Percentiles rank a stretch among this genome's conserved stretches.
Conservation (phyloP, 2,329 filamentous ascomycete species). For the Diaporthe sp. region DNA sequence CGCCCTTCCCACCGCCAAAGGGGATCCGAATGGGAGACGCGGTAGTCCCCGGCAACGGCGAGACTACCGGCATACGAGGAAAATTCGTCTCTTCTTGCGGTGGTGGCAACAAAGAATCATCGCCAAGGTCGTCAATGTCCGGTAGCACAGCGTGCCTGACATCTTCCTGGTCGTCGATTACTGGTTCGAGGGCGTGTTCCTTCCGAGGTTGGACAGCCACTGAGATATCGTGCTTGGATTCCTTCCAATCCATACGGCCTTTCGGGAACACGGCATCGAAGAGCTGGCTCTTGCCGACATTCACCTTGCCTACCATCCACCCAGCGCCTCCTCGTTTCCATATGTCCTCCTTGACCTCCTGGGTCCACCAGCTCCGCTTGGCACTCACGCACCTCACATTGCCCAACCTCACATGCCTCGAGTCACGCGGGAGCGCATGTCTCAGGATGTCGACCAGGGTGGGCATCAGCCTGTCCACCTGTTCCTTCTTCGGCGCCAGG, state of each 20-base stretch:
- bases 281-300: slow-evolving; percentile 95
- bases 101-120: slow-evolving; percentile 79
- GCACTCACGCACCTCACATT: slow-evolving; percentile 91
- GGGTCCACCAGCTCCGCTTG: slow-evolving; percentile 91
- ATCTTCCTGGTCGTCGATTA: slow-evolving; percentile 42
- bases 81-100: slow-evolving; percentile 79
- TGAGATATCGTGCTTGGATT: slow-evolving; percentile 54
- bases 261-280: slow-evolving; percentile 91
- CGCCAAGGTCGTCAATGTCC: slow-evolving; percentile 50
- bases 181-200: slow-evolving; percentile 42
- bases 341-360: slow-evolving; percentile 86
- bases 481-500: slow-evolving; percentile 84
- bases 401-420: slow-evolving; percentile 82
- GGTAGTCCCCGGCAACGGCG: slow-evolving; percentile 90
- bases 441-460: slow-evolving; percentile 84
- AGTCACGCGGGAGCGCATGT: slow-evolving; percentile 77
- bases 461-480: slow-evolving; percentile 89
- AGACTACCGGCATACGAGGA: slow-evolving; percentile 88
- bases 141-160: slow-evolving; percentile 23
- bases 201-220: slow-evolving; percentile 48
- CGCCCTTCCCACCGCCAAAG: slow-evolving; percentile 87
- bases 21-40: slow-evolving; percentile 94
- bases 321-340: slow-evolving; percentile 85
- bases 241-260: slow-evolving; percentile 64
- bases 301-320: slow-evolving; percentile 98